Evolutionary conservation across 176 grass and related monocot species (phyloP), one percentile per base, ranked within the genome.

Genomic region (Carex littledalei): DNA sequence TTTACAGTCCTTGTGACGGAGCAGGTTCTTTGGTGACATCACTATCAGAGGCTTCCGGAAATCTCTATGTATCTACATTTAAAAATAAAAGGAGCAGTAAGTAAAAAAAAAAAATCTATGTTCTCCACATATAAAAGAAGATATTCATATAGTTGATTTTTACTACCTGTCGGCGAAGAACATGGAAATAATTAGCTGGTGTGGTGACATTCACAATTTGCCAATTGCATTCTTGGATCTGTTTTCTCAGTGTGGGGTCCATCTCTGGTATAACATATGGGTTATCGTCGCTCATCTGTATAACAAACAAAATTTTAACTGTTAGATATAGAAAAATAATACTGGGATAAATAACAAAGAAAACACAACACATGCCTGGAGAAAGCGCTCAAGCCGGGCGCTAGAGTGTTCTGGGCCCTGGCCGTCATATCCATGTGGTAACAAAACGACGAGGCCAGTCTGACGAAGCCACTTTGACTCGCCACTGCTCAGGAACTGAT

Each of bases 341-440:
- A 77, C 13, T 16, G 13, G 17, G 15, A 32, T 52, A 54, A 52
- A 77, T 29, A 52, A 54, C 53, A 54, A 54, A 16, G 15, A 77
- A 77, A 54, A 6, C 21, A 53, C 39, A 81, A 62, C 31, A 81
- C n/a, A 32, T 91, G 94, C 95, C 92, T 98, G 95, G 83, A 98
- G 95, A 53, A 94, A 98, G 71, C 95, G 92, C 67, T 98, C 95
- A 75, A 98, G 85, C 17, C 92, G 91, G 14, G 91, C 88, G 58
- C 95, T 98, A 15, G 95, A 98, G 89, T 98, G 95, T 73, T 98
- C 95, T 35, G 95, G 95, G 31, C 95, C 95, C 82, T 98, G 95
- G 18, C 95, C 95, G 81, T 98, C 95, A 18, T 98, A 98, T 61
- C 95, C 95, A 80, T 98, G 95, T 54, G 95, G 95, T 55, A 98